Evolutionary conservation across 805 yeast genomes (phyloP).

Genomic region (Kodamaea kakaduensis): DNA sequence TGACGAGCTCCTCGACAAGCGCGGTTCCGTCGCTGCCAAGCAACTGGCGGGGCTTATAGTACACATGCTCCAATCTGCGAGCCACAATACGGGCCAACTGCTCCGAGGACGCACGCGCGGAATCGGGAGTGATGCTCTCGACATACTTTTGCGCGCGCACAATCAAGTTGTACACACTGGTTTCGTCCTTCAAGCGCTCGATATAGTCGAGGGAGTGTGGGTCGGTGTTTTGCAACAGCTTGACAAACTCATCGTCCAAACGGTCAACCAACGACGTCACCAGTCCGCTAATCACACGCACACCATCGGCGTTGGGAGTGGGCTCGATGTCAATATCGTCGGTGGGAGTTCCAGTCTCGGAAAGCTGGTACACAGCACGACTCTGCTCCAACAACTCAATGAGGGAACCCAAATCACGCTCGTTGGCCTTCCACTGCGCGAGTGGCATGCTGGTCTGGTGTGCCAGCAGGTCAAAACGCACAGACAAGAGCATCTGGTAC

Average conservation of each 20-base stretch:
- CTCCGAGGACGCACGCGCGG: slow-evolving; percentile 40
- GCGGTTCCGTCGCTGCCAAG: slow-evolving; percentile 29
- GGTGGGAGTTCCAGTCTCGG: slow-evolving; percentile 65
- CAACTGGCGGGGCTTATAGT: slow-evolving; percentile 82
- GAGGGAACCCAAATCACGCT: slow-evolving; percentile 56
- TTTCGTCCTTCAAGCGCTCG: slow-evolving; percentile 85
- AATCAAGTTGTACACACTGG: slow-evolving; percentile 65
- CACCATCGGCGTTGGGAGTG: slow-evolving; percentile 54
- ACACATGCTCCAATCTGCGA: slow-evolving; percentile 87
- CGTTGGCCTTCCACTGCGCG: slow-evolving; percentile 74
- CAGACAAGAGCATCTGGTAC: slow-evolving; percentile 76
- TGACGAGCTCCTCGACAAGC: slow-evolving; percentile 62
- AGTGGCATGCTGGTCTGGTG: slow-evolving; percentile 69
- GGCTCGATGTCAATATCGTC: slow-evolving; percentile 73
- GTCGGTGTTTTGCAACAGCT: slow-evolving; percentile 82
- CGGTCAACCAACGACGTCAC: slow-evolving; percentile 85
- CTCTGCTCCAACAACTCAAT: slow-evolving; percentile 67
- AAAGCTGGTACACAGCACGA: slow-evolving; percentile 53
- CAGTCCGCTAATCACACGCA: slow-evolving; percentile 76
- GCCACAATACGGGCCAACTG: slow-evolving; percentile 70
- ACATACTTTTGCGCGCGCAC: slow-evolving; percentile 83
- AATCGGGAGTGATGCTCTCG: slow-evolving; percentile 55
- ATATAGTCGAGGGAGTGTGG: slow-evolving; percentile 95
- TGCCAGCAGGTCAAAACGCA: slow-evolving; percentile 78
- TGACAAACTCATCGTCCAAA: slow-evolving; percentile 89